phyloP scores from a whole-genome alignment of 495 filamentous ascomycete species.

The Penicillium herquei region DNA sequence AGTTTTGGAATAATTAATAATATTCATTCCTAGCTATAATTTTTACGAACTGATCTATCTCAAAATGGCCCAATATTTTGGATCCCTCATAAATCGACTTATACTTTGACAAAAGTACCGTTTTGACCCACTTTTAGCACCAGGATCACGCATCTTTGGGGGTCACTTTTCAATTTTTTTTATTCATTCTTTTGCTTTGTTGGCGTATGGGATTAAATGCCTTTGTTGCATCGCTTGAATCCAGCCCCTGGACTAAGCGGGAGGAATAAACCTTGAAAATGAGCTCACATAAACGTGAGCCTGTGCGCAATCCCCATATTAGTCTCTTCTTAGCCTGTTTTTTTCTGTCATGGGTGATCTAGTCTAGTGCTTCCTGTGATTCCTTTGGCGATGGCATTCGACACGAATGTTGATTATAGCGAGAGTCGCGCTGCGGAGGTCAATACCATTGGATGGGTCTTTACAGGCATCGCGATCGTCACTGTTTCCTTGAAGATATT shows the following conservation, averaged over 20 bases:
- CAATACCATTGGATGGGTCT: constrained; percentile 19
- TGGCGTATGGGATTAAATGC: too few relatives aligned
- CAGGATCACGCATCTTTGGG: background rate
- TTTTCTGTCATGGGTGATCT: too few relatives aligned
- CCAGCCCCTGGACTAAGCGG: too few relatives aligned
- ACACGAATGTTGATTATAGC: constrained; percentile 20
- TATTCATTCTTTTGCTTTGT: background rate
- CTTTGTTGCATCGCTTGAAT: too few relatives aligned
- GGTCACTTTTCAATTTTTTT: background rate
- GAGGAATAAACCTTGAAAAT: too few relatives aligned
- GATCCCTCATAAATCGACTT: background rate
- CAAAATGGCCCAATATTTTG: background rate
- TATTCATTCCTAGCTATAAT: background rate
- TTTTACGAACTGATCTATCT: background rate
- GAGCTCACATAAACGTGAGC: too few relatives aligned
- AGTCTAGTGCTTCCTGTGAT: too few relatives aligned
- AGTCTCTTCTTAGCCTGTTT: too few relatives aligned
- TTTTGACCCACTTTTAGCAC: background rate
- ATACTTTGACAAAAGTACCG: background rate
- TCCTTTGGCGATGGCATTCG: constrained; percentile 10
- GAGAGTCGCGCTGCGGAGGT: constrained; percentile 7
- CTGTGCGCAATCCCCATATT: too few relatives aligned
- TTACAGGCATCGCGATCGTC: constrained; percentile 18
- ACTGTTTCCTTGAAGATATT: constrained; percentile 18
- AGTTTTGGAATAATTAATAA: too few relatives aligned